A percentile compares a stretch with the other conserved stretches of the same genome.
phyloP scores from a whole-genome alignment of 306 rosid species.

The Glycyrrhiza uralensis region DNA sequence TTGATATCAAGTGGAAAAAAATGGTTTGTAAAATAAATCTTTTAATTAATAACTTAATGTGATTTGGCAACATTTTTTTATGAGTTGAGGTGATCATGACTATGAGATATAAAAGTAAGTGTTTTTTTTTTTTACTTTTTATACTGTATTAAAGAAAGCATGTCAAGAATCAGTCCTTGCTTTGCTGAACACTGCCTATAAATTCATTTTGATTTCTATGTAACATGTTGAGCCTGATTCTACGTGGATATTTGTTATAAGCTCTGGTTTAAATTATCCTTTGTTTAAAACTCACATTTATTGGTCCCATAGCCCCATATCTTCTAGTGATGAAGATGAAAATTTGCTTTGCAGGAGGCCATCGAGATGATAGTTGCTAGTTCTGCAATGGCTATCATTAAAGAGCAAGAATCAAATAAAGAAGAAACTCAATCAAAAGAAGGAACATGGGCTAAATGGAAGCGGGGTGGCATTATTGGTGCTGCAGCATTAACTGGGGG shows the following conservation, averaged over 20 bases:
- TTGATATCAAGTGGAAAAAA: constrained; percentile 77
- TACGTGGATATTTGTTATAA: not conserved
- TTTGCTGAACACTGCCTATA: not conserved
- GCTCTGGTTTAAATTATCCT: not conserved
- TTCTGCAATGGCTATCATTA: constrained; percentile 82
- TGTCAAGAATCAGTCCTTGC: not conserved
- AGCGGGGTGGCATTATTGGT: constrained; percentile 88
- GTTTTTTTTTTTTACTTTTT: not conserved
- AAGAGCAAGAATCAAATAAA: constrained; percentile 48
- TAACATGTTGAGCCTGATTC: constrained; percentile 21
- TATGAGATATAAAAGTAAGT: not conserved
- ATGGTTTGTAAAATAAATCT: constrained; percentile 57
- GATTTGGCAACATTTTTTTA: not conserved
- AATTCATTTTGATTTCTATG: constrained; percentile 8
- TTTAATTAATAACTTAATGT: constrained; percentile 14
- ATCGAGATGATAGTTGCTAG: constrained; percentile 85
- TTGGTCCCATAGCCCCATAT: constrained; percentile 7
- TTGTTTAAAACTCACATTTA: not conserved
- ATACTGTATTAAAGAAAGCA: constrained; percentile 6
- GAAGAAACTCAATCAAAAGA: constrained; percentile 51
- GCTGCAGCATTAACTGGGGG: constrained; percentile 97
- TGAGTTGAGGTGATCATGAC: constrained; percentile 6
- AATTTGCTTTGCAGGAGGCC: constrained; percentile 67
- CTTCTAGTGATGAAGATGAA: constrained; percentile 27
- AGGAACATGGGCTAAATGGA: constrained; percentile 77